phyloP scores from a whole-genome alignment of 1,284 basidiomycete genomes.

The Boletus semigastroideus region DNA sequence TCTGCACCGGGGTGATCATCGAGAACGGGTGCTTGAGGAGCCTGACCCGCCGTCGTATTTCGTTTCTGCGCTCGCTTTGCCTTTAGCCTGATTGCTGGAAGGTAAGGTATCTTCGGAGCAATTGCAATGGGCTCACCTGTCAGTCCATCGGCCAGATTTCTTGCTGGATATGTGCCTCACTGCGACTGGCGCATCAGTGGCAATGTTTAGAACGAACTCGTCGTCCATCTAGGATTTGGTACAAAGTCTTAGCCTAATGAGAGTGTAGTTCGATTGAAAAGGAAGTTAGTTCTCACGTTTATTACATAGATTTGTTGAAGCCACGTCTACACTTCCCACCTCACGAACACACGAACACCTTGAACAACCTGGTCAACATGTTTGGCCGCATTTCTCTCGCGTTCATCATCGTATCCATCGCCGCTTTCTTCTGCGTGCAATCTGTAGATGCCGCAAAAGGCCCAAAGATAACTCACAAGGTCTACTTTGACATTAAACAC shows the following conservation, averaged over 20 bases:
- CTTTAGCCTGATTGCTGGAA: slow-evolving; percentile 52
- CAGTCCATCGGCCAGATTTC: slow-evolving; percentile 84
- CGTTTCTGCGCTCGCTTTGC: slow-evolving; percentile 67
- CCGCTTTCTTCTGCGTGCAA: slow-evolving; percentile 67
- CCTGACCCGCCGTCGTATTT: slow-evolving; percentile 40
- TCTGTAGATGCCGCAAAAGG: slow-evolving; percentile 74
- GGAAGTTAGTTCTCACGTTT: slow-evolving; percentile 28
- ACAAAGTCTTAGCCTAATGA: too few relatives aligned
- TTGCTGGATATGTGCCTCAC: slow-evolving; percentile 38
- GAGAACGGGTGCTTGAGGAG: slow-evolving; percentile 9
- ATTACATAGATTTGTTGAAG: not conserved
- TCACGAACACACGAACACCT: not conserved
- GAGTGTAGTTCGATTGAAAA: slow-evolving; percentile 4
- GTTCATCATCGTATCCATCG: slow-evolving; percentile 62
- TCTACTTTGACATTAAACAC: slow-evolving; percentile 93
- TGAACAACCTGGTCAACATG: slow-evolving; percentile 36
- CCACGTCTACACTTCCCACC: slow-evolving; percentile 25
- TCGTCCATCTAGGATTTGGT: slow-evolving; percentile 53
- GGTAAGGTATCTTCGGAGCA: not conserved
- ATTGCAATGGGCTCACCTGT: slow-evolving; percentile 53
- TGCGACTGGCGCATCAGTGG: slow-evolving; percentile 37
- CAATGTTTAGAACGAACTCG: slow-evolving; percentile 67
- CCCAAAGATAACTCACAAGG: slow-evolving; percentile 86
- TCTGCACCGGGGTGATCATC: slow-evolving; percentile 17
- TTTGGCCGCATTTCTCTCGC: slow-evolving; percentile 61